These are phyloP conservation scores for Alternaria sp. DNA, from an alignment of 2,329 filamentous ascomycete genomes.

Conservation along the genomic window DNA sequence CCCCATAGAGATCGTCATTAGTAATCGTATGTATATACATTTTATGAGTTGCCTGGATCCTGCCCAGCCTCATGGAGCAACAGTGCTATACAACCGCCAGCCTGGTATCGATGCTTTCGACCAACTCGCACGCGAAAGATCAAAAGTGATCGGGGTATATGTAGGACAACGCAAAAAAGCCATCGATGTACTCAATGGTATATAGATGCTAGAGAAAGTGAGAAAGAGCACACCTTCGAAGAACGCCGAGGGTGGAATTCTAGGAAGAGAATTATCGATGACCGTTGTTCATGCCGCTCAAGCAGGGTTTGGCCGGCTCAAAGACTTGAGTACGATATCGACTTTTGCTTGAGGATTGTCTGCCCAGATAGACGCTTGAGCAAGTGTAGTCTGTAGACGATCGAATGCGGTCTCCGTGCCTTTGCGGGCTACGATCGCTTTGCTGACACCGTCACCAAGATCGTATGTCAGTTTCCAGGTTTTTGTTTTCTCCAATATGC, in stretches of 20 bases:
- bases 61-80: not conserved
- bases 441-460: conserved; percentile 4
- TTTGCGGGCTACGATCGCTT: conserved; percentile 7
- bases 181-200: not conserved
- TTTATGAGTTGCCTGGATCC: not conserved
- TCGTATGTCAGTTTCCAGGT: conserved; percentile 17
- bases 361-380: conserved; percentile 2
- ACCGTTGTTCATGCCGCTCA: not conserved
- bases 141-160: not conserved
- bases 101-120: not conserved
- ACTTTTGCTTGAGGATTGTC: not conserved
- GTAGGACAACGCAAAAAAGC: not conserved
- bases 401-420: conserved; percentile 16
- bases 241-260: not conserved
- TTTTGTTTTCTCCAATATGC: conserved; percentile 6
- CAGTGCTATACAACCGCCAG: not conserved
- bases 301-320: not conserved
- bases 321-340: conserved; percentile 3
- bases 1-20: too few relatives aligned
- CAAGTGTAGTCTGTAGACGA: conserved; percentile 9
- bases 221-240: conserved; percentile 3
- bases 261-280: not conserved
- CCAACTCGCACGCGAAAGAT: not conserved
- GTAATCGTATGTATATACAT: not conserved
- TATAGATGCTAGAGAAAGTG: not conserved